A percentile compares a stretch with the other conserved stretches of the same genome.
phyloP scores from a whole-genome alignment of 1,284 basidiomycete genomes.

The Uromyces viciae-fabae region DNA sequence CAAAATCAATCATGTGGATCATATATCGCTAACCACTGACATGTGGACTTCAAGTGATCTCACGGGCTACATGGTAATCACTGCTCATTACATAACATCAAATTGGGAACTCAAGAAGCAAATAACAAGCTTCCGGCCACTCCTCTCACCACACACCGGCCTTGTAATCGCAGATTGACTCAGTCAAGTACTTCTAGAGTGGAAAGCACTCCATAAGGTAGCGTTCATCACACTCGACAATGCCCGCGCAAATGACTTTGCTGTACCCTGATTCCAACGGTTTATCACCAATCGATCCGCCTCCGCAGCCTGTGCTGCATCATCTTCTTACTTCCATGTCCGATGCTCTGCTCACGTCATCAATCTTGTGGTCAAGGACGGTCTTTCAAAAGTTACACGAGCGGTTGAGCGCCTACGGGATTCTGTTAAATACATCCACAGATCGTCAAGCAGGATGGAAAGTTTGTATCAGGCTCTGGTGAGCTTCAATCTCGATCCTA shows the following conservation, averaged over 20 bases:
- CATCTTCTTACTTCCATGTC: no score
- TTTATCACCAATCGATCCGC: no score
- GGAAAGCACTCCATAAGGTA: no score
- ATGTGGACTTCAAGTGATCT: background rate
- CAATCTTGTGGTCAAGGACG: no score
- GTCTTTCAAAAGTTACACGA: no score
- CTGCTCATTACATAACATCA: background rate
- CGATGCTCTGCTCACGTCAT: no score
- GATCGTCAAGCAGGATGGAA: no score
- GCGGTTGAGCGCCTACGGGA: no score
- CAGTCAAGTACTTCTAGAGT: background rate
- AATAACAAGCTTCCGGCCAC: background rate
- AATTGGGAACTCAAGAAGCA: background rate
- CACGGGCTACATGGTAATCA: background rate
- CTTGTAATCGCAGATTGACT: background rate
- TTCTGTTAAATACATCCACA: no score
- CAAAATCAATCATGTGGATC: background rate
- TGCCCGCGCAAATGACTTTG: background rate
- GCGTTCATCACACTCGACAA: background rate
- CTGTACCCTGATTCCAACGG: background rate
- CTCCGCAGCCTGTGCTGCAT: no score
- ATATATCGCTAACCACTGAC: background rate
- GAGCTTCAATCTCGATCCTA: no score
- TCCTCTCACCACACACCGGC: background rate
- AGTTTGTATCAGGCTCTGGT: no score